Evolutionary conservation across 129 eudicot species (phyloP), one percentile per base, ranked within the genome.

Genomic region (Saussurea involucrata): DNA sequence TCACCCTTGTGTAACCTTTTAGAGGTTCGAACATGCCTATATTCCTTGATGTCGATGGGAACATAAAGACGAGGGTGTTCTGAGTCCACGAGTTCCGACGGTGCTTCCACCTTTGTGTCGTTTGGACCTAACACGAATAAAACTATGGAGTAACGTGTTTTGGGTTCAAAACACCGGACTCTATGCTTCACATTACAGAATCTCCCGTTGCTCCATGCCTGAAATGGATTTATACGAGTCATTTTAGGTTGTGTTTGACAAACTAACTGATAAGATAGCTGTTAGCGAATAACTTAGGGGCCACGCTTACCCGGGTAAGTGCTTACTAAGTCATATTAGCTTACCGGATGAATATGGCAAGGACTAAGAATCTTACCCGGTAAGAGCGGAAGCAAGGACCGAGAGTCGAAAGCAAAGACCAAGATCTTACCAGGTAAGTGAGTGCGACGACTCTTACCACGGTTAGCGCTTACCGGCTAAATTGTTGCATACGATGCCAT

Each of bases 201-300:
- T 46, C 88, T 78, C 3, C 95, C 95, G 57, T 89, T 89, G 76
- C 92, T 89, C 95, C 95, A 89, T 24, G 77, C 81, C 92, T 86
- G 29, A 24, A 28, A 10, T 0, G 40, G 24, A 22, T 17, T 42
- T 10, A 24, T 7, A 24, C 9, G 22, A 4, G 9, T 53, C 0
- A n/a, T n/a, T 53, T 53, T 53, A 53, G 22, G 22, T 53, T 53
- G n/a, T 5, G 21, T 6, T 40, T 40, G 49, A 10, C 4, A 40
- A 40, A 40, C 15, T 10, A 40, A 40, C 15, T 10, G 44, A 8
- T 36, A 36, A 36, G 13, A 36, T 49, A 6, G 18, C 60, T 49
- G 0, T 49, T 49, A 46, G 33, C 57, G 1, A 10, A 18, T 24
- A 3, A 20, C 10, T 0, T 9, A n/a, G n/a, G n/a, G n/a, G n/a